These are phyloP conservation scores for Neurospora crassa DNA, from an alignment of 2,329 filamentous ascomycete species.

Conservation along the genomic window DNA sequence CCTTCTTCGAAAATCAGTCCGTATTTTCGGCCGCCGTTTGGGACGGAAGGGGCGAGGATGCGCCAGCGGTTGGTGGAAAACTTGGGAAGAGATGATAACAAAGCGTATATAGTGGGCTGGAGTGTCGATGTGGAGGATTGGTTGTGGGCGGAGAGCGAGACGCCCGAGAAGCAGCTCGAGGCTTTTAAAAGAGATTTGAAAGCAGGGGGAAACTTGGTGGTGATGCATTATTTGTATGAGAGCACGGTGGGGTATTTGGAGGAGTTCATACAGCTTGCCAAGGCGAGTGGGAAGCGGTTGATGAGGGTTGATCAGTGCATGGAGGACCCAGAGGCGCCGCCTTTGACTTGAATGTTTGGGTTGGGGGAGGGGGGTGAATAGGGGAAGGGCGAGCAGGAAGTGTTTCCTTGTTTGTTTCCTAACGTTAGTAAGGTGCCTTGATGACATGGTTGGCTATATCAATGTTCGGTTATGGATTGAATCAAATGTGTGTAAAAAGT, in stretches of 20 bases:
- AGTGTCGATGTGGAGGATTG: conserved; percentile 64
- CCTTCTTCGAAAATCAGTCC: conserved; percentile 13
- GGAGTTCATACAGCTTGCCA: conserved; percentile 56
- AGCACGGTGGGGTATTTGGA: conserved; percentile 54
- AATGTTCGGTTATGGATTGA: too few relatives aligned
- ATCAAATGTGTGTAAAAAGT: neutral
- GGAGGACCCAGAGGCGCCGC: conserved; percentile 26
- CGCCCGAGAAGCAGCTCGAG: conserved; percentile 56
- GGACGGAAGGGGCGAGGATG: conserved; percentile 57
- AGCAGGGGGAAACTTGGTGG: conserved; percentile 53
- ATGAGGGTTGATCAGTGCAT: conserved; percentile 28
- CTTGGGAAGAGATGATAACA: conserved; percentile 27
- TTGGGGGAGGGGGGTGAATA: neutral
- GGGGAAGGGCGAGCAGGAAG: too few relatives aligned
- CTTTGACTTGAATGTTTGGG: conserved; percentile 11
- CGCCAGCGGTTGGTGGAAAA: conserved; percentile 50
- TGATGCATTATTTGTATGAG: conserved; percentile 60
- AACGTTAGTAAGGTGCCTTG: neutral
- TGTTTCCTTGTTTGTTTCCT: neutral
- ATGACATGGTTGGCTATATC: neutral
- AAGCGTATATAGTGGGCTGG: conserved; percentile 56
- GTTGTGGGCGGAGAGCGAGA: conserved; percentile 52
- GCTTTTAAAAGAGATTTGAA: conserved; percentile 55
- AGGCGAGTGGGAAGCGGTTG: conserved; percentile 48
- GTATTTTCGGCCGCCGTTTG: conserved; percentile 63